These are phyloP conservation scores for Nepenthes mirabilis DNA, from an alignment of 148 eudicot genomes.

Conservation along the genomic window DNA sequence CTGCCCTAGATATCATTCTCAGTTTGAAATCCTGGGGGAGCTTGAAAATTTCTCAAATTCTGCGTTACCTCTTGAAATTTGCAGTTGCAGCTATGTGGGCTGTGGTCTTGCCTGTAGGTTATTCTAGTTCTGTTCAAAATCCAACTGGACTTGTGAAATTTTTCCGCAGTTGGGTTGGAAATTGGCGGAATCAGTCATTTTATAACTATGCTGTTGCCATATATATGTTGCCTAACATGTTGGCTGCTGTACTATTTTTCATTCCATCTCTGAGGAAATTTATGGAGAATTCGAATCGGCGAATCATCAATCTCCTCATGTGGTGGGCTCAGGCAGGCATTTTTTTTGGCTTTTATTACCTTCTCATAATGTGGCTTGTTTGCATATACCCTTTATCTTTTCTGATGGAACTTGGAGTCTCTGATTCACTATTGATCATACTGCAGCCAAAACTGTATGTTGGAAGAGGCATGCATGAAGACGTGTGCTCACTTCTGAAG, in stretches of 20 bases:
- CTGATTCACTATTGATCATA: not conserved
- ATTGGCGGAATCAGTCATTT: conserved; percentile 39
- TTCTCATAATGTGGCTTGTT: too few species aligned
- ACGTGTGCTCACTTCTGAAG: conserved; percentile 79
- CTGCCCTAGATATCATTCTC: conserved; percentile 70
- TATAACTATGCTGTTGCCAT: conserved; percentile 60
- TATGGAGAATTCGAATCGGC: conserved; percentile 77
- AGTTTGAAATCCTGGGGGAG: conserved; percentile 93
- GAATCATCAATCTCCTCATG: conserved; percentile 45
- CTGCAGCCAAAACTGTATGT: conserved; percentile 87
- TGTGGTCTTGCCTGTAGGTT: conserved; percentile 69
- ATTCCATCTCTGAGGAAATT: conserved; percentile 57
- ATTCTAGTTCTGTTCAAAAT: conserved; percentile 42
- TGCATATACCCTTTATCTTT: not conserved
- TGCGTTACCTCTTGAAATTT: conserved; percentile 78
- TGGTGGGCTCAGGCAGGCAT: conserved; percentile 98
- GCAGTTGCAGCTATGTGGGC: conserved; percentile 78
- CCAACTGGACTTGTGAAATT: conserved; percentile 57
- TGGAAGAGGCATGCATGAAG: conserved; percentile 99
- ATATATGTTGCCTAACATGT: conserved; percentile 62
- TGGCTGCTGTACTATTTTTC: conserved; percentile 61
- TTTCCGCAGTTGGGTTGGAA: conserved; percentile 54
- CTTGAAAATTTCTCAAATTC: conserved; percentile 61
- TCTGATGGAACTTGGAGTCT: not conserved
- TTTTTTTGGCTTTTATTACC: not conserved